These are phyloP conservation scores for Agrostemma githago DNA, from an alignment of 148 eudicot genomes.

Conservation along the genomic window DNA sequence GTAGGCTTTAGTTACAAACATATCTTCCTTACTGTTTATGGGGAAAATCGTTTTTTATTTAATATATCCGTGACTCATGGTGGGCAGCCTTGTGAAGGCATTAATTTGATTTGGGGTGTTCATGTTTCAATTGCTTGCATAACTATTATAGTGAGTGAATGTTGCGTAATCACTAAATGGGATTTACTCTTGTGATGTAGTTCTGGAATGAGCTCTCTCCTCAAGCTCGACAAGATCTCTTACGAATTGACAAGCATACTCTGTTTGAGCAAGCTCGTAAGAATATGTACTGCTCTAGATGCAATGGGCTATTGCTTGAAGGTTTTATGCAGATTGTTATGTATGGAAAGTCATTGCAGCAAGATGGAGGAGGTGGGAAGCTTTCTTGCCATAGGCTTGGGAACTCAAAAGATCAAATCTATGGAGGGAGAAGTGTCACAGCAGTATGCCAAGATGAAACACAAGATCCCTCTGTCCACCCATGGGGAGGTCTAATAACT, in stretches of 20 bases:
- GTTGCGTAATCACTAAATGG: slow-evolving; percentile 3
- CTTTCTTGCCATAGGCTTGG: slow-evolving; percentile 35
- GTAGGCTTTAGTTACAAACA: too few relatives aligned
- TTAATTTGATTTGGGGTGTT: too few relatives aligned
- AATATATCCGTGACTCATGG: neutral
- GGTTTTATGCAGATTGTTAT: slow-evolving; percentile 85
- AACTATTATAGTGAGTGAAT: neutral
- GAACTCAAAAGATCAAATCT: slow-evolving; percentile 39
- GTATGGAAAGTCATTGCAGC: slow-evolving; percentile 86
- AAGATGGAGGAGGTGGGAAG: slow-evolving; percentile 49
- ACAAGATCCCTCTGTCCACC: slow-evolving; percentile 94
- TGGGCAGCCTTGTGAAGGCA: neutral
- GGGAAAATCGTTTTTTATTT: neutral
- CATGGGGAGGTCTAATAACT: slow-evolving; percentile 94
- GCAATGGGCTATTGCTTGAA: slow-evolving; percentile 91
- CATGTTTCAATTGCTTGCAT: too few relatives aligned
- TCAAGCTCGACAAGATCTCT: slow-evolving; percentile 73
- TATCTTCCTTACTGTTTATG: too few relatives aligned
- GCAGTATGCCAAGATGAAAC: slow-evolving; percentile 52
- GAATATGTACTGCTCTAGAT: slow-evolving; percentile 94
- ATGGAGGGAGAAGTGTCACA: slow-evolving; percentile 28
- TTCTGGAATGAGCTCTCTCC: slow-evolving; percentile 81
- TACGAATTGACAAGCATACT: slow-evolving; percentile 79
- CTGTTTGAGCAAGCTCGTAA: slow-evolving; percentile 96
- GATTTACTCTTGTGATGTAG: slow-evolving; percentile 38